Percentiles rank a stretch among this genome's conserved stretches.
These are phyloP conservation scores for Pyrrhoderma lamaoense DNA, from an alignment of 1,284 basidiomycete genomes.

Conservation along the genomic window DNA sequence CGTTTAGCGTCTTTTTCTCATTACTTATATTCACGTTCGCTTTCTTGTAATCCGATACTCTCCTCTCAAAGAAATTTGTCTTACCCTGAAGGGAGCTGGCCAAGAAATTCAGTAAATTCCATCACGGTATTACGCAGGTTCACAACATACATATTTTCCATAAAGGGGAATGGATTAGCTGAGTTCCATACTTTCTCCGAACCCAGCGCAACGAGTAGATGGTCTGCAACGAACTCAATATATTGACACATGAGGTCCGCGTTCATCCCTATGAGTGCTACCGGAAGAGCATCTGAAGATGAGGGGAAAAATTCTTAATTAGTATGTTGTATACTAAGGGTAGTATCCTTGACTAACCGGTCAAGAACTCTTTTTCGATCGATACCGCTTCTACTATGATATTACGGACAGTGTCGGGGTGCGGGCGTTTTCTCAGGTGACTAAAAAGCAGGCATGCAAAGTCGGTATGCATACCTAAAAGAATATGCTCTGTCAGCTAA, in stretches of 20 bases:
- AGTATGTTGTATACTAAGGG: too few relatives aligned
- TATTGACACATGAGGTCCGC: slow-evolving; percentile 57
- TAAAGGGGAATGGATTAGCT: slow-evolving; percentile 36
- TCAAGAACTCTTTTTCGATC: slow-evolving; percentile 63
- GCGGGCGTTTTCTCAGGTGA: slow-evolving; percentile 59
- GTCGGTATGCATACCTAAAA: slow-evolving; percentile 88
- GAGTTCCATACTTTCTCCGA: slow-evolving; percentile 60
- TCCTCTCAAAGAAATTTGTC: slow-evolving; percentile 50
- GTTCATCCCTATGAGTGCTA: slow-evolving; percentile 48
- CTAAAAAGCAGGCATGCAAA: slow-evolving; percentile 96
- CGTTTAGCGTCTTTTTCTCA: slow-evolving; percentile 15
- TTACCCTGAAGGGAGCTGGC: slow-evolving; percentile 65
- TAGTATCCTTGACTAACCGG: slow-evolving; percentile 17
- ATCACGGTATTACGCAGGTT: too few relatives aligned
- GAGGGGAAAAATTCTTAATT: too few relatives aligned
- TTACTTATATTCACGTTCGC: slow-evolving; percentile 43
- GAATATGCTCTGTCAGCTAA: too few relatives aligned
- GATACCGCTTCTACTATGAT: slow-evolving; percentile 67
- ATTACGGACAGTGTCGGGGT: slow-evolving; percentile 51
- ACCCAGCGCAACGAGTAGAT: slow-evolving; percentile 61
- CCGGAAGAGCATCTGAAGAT: slow-evolving; percentile 34
- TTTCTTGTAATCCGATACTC: slow-evolving; percentile 66
- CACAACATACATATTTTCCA: too few relatives aligned
- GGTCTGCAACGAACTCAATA: slow-evolving; percentile 73
- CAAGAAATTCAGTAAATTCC: too few relatives aligned